Base-by-base conservation (phyloP, 441 rosid species). In the Corymbia calophylla region DNA sequence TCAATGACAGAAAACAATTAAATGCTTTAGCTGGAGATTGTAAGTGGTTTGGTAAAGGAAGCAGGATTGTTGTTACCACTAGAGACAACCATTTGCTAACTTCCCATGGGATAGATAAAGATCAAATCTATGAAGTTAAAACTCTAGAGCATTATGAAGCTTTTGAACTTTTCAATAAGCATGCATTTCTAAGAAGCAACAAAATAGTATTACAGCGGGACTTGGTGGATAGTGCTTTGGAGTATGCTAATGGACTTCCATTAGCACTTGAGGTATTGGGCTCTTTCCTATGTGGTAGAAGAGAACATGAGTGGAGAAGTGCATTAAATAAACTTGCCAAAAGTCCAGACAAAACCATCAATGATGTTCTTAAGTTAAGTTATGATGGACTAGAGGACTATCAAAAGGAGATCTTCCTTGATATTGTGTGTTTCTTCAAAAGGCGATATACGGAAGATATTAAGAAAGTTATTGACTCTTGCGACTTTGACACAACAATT, bases 371-470 rank as follows among this genome's bases (percentile, higher is more conserved):
- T 0, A 64, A 4, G 73, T 8, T 64, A 7, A 62, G 68, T 29
- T 62, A 62, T 5, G 68, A 62, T 3, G 68, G 68, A 62, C 3
- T 62, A 4, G 68, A 62, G 2, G 2, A 62, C 17, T 1, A 29
- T 62, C 9, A 0, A 62, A 62, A 62, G 68, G 32, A 29, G 32
- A 62, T 62, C 6, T 62, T 60, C 3, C 68, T 62, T 0, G 68
- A 62, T 1, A 62, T 62, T 62, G 68, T 18, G 0, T 62, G 68
- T 62, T 62, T 62, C 68, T 29, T 62, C 4, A 64, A 64, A 6
- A 35, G 73, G 3, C n/a, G 3, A 0, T 0, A 0, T 0, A 64
- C 2, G 7, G 0, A n/a, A 1, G 2, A 64, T 39, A n/a, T 64
- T 1, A 15, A 0, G 10, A 0, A 7, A 0, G 19, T 64, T 64